Conservation (phyloP, 1,139 yeast species). For the Diutina rugosa region DNA sequence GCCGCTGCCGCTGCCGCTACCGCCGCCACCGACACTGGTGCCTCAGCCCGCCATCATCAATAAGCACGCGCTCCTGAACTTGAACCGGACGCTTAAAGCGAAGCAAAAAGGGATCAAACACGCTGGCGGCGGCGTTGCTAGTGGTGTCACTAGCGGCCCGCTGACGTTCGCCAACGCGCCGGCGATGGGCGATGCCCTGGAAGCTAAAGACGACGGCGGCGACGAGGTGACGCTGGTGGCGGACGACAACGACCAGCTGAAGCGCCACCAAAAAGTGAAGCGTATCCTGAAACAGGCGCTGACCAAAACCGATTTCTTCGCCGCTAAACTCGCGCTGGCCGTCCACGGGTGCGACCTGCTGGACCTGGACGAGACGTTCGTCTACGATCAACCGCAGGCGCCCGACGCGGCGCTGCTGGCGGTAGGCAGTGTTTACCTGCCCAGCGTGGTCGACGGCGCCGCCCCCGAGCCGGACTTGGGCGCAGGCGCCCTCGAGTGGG, state of each 20-base stretch:
- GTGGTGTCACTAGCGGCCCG: background rate
- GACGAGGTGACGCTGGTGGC: background rate
- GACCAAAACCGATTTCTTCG: slow-evolving; percentile 82
- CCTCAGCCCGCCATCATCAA: background rate
- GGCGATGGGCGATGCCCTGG: background rate
- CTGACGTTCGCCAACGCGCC: background rate
- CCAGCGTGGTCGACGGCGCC: background rate
- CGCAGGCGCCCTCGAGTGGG: background rate
- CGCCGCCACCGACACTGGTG: background rate
- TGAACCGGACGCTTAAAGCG: background rate
- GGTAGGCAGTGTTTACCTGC: background rate
- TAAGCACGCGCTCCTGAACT: background rate
- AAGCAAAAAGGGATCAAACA: background rate
- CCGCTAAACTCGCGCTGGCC: slow-evolving; percentile 88
- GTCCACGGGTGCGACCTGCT: slow-evolving; percentile 81
- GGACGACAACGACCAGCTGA: background rate
- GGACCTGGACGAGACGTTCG: slow-evolving; percentile 89
- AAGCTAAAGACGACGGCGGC: background rate
- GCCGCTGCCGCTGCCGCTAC: background rate
- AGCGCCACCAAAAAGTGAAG: background rate
- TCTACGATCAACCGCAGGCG: slow-evolving; percentile 41
- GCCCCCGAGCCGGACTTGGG: slow-evolving; percentile 3
- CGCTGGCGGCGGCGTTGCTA: background rate
- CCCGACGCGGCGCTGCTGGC: slow-evolving; percentile 1
- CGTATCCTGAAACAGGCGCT: slow-evolving; percentile 1